Percentiles rank a stretch among this genome's conserved stretches.
Evolutionary conservation across 805 yeast genomes (phyloP).

Genomic region (Wickerhamiella allomyrinae): DNA sequence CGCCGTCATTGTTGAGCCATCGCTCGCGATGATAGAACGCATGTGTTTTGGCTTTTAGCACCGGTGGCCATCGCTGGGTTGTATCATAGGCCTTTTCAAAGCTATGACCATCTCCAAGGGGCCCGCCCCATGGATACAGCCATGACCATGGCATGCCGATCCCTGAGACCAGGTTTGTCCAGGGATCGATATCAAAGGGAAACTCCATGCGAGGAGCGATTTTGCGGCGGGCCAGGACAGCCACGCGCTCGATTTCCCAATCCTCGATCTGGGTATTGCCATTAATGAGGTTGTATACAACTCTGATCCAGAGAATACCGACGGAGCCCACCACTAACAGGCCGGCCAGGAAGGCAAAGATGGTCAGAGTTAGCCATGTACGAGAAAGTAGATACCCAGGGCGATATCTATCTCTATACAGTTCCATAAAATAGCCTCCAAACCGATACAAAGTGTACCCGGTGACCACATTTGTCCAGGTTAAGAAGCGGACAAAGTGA

Average conservation of each 20-base stretch:
- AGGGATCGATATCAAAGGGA: constrained; percentile 66
- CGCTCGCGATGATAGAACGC: constrained; percentile 29
- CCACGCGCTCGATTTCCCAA: constrained; percentile 84
- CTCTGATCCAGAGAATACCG: constrained; percentile 43
- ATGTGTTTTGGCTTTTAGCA: constrained; percentile 11
- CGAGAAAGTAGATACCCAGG: constrained; percentile 45
- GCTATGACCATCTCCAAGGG: constrained; percentile 44
- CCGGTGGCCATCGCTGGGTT: constrained; percentile 82
- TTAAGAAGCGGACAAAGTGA: constrained; percentile 58
- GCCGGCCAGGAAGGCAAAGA: constrained; percentile 41
- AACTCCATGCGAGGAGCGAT: constrained; percentile 32
- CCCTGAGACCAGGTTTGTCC: constrained; percentile 36
- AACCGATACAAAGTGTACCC: constrained; percentile 21
- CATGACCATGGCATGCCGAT: constrained; percentile 51
- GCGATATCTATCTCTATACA: constrained; percentile 27
- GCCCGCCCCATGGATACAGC: constrained; percentile 58
- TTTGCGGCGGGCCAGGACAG: constrained; percentile 37
- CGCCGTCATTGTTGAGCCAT: constrained; percentile 79
- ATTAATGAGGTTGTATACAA: constrained; percentile 36
- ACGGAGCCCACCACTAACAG: constrained; percentile 50
- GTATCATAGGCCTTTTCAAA: constrained; percentile 42
- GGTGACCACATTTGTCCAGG: constrained; percentile 31
- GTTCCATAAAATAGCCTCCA: constrained; percentile 10
- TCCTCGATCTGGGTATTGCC: constrained; percentile 84
- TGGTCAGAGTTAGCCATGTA: constrained; percentile 39